Evolutionary conservation across 306 rosid genomes (phyloP), one percentile per base, ranked within the genome.

Genomic region (Calophaca sinica): DNA sequence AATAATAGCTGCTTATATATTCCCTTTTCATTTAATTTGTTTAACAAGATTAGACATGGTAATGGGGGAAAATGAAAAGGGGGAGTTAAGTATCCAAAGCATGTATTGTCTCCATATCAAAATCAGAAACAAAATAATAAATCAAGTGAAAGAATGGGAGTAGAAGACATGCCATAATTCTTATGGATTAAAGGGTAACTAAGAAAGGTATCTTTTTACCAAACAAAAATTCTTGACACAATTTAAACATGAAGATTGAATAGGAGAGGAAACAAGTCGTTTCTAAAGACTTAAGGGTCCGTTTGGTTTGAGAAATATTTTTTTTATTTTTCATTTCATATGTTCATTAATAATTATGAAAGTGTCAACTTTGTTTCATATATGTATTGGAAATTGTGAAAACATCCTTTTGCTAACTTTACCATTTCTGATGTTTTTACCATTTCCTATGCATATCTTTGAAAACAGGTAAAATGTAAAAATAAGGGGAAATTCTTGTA

Each of bases 1-100:
- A 29, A 66, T 5, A 58, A 8, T 59, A 67, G 36, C n/a, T 58
- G 50, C 26, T 61, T 11, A 72, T 52, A 83, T 28, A 62, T 68
- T 74, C 63, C 53, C 31, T 7, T 61, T 73, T 33, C 10, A 73
- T 57, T 44, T 72, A 5, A 45, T 11, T 13, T 59, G 36, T 80
- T 80, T 59, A 15, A 46, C 49, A 46, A 41, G 51, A 66, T 9
- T 51, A 74, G 32, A 41, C 39, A 58, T 50, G 60, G 28, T 26
- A 59, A 45, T 42, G 44, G 70, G 60, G 61, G 38, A 20, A 57
- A 31, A 32, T 33, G 54, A 73, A 71, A 67, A 63, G 14, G 41
- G 61, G 32, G 9, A 42, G 55, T 57, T 14, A 9, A 52, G 39
- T 3, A 52, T 7, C 50, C 12, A 62, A 31, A 79, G 10, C 7